Evolutionary conservation across 2,329 filamentous ascomycete genomes (phyloP), one percentile per base, ranked within the genome.

Genomic region (Aspergillus brunneoviolaceus): DNA sequence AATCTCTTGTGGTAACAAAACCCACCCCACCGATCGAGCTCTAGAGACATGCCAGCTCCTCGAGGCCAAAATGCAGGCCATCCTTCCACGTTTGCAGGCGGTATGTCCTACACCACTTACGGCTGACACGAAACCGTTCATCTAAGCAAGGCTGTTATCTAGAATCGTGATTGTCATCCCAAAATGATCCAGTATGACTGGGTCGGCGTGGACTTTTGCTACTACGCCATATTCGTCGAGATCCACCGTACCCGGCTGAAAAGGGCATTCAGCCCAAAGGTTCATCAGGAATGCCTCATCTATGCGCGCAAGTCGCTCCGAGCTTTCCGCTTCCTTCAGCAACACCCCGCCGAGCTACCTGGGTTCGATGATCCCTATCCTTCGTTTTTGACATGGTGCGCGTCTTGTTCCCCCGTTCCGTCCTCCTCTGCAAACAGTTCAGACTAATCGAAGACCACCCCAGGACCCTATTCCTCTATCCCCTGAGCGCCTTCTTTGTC

Each of bases 181-280:
- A 49, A 62, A 4, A 29, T 59, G 9, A 45, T 69, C 10, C 49
- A 51, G 12, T 58, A 51, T 12, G 65, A 69, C 29, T 70, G 68
- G 67, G 47, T 66, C 16, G 58, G 65, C 12, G 57, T 53, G 2
- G 69, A 70, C 14, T 71, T 71, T 39, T 65, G 62, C 45, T 69
- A 66, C 53, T 68, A 65, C 47, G 63, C 69, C 1, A 70, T 71
- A 33, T 58, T 67, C 6, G 67, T 69, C 4, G 69, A 70, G n/a
- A 62, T 70, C 39, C 62, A 67, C 19, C 65, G 69, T 31, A 68
- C 69, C 5, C 63, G 65, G 1, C 48, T 70, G n/a, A 63, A 59
- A 49, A 61, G 55, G 45, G 50, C 58, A 1, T 65, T 65, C 33
- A 67, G 61, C 14, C 67, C 67, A 2, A 29, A 64, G 25, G 62